phyloP scores from a whole-genome alignment of 1,284 basidiomycete genomes.

The Fistulina hepatica region DNA sequence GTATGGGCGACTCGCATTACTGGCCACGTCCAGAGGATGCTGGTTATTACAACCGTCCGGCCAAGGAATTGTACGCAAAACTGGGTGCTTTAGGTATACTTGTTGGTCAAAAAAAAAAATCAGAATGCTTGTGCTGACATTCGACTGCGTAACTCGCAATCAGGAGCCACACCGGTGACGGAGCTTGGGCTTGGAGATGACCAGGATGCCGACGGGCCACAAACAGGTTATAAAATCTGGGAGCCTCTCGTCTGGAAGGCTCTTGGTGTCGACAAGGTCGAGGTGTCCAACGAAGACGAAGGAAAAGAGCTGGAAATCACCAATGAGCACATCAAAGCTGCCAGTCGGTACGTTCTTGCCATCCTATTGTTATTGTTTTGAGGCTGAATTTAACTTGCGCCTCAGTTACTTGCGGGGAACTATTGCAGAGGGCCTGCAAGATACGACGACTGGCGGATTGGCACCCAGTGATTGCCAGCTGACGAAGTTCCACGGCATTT shows the following conservation, averaged over 20 bases:
- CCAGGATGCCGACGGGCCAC: constrained; percentile 92
- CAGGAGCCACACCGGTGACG: constrained; percentile 61
- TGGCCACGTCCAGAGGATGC: constrained; percentile 97
- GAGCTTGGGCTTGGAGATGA: constrained; percentile 88
- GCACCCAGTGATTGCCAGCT: constrained; percentile 87
- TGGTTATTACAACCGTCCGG: constrained; percentile 96
- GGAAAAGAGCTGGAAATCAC: constrained; percentile 95
- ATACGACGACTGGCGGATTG: constrained; percentile 81
- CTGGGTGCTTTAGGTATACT: constrained; percentile 70
- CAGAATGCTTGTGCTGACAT: too few species aligned
- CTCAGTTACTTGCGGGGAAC: constrained; percentile 93
- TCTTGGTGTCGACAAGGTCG: constrained; percentile 83
- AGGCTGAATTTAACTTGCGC: constrained; percentile 29
- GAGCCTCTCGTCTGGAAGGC: constrained; percentile 92
- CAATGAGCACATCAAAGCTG: constrained; percentile 99
- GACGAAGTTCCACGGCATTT: constrained; percentile 98
- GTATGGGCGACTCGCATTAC: constrained; percentile 97
- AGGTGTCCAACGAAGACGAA: constrained; percentile 94
- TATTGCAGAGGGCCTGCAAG: constrained; percentile 84
- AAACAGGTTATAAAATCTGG: constrained; percentile 96
- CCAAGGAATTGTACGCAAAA: constrained; percentile 80
- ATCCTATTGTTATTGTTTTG: too few species aligned
- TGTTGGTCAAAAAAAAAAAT: too few species aligned
- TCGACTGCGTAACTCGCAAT: too few species aligned
- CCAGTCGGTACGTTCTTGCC: too few species aligned